Evolutionary conservation across 106 monocot genomes (phyloP).

Genomic region (Phalaenopsis equestris): DNA sequence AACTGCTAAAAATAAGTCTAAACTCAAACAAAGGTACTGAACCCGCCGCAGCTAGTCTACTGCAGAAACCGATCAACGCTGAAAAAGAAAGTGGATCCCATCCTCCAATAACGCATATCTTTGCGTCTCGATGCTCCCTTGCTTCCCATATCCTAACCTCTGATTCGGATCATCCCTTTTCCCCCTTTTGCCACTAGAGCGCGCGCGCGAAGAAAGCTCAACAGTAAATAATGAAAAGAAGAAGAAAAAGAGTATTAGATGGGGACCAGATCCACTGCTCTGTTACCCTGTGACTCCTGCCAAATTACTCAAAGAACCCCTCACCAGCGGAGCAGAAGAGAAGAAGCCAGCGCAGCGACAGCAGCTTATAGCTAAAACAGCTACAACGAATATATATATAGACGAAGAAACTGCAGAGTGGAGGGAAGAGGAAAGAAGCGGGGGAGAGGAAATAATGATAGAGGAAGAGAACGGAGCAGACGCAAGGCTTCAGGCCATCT

Average conservation of each 20-base stretch:
- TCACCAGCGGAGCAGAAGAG: background rate
- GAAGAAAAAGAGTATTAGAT: background rate
- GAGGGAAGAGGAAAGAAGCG: background rate
- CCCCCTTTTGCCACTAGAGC: background rate
- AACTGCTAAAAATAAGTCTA: too few relatives aligned
- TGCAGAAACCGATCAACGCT: background rate
- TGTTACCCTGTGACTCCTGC: background rate
- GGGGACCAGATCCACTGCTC: background rate
- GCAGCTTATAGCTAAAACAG: background rate
- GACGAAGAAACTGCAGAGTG: background rate
- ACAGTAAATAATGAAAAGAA: too few relatives aligned
- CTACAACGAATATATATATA: background rate
- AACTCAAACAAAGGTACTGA: too few relatives aligned
- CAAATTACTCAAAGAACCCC: constrained; percentile 1
- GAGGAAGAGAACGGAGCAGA: constrained; percentile 44
- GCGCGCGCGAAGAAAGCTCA: too few relatives aligned
- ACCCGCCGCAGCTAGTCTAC: too few relatives aligned
- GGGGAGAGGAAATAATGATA: constrained; percentile 22
- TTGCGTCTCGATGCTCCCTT: background rate
- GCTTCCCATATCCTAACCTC: background rate
- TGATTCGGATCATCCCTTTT: background rate
- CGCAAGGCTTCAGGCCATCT: constrained; percentile 65
- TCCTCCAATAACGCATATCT: too few relatives aligned
- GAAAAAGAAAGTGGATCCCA: background rate
- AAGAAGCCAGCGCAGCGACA: background rate